Evolutionary conservation across 768 basidiomycete species (phyloP), one percentile per base, ranked within the genome.

Genomic region (Hygrophorus pudorinus): DNA sequence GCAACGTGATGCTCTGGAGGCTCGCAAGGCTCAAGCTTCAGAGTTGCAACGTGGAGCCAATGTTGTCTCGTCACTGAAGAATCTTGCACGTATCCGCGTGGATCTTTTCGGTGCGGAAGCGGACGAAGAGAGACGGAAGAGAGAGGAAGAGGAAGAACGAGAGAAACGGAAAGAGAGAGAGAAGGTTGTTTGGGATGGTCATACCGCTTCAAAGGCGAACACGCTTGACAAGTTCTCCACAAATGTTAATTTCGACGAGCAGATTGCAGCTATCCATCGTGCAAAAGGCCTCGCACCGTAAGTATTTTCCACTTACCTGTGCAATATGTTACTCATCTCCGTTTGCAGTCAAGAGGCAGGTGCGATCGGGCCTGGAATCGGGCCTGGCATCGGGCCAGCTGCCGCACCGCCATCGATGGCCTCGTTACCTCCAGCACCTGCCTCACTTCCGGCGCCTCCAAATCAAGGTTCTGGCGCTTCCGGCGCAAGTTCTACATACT

Each of bases 171-270:
- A 79, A 59, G 93, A 94, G 60, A 78, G 81, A 59, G 96, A 98
- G 65, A 92, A 87, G 59, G 86, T 89, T 52, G 88, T 97, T 39
- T 99, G 96, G 96, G 96, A 98, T 64, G 96, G 96, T 54, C 93
- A 98, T 62, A 93, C 93, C 1, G 86, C 90, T 35, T 86, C 90
- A 35, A 97, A 93, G 65, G 84, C 84, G 39, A 80, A 79, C 52
- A 96, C 91, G 1, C 70, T 92, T 57, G 87, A 92, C 73, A 90
- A 90, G 58, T 99, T 84, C 70, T 92, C 92, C 39, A 81, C 79
- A 12, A 84, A 85, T 50, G 91, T 88, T 69, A 93, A 91, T 59
- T 82, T 98, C 59, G 91, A 97, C 65, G 92, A 97, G 57, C 96
- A 99, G 60, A 99, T 99, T 60, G 89, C 89, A 35, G 90, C 92